phyloP scores from a whole-genome alignment of 768 basidiomycete genomes.

The Termitomyces sp. region DNA sequence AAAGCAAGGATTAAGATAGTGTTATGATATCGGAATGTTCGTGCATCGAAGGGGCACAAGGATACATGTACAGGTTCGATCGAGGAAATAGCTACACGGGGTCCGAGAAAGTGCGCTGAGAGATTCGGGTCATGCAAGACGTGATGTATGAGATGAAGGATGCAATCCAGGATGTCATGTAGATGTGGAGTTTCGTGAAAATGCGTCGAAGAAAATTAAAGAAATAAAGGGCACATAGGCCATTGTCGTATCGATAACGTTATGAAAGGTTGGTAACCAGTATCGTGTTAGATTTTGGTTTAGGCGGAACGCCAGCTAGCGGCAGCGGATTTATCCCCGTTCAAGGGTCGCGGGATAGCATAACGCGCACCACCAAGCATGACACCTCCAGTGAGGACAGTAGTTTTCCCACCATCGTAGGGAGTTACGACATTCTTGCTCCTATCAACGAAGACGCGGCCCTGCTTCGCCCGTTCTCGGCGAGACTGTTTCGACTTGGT shows the following conservation, averaged over 20 bases:
- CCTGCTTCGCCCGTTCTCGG: slow-evolving; percentile 65
- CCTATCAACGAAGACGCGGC: slow-evolving; percentile 69
- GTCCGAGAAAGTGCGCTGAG: not conserved
- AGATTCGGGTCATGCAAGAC: slow-evolving; percentile 5
- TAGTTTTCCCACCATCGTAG: slow-evolving; percentile 87
- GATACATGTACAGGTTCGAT: slow-evolving; percentile 4
- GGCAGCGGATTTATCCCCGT: slow-evolving; percentile 24
- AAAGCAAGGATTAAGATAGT: slow-evolving; percentile 7
- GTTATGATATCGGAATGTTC: slow-evolving; percentile 12
- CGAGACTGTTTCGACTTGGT: slow-evolving; percentile 51
- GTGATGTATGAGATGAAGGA: slow-evolving; percentile 6
- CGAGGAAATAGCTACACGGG: slow-evolving; percentile 8
- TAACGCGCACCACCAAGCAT: slow-evolving; percentile 65
- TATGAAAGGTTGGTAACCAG: slow-evolving; percentile 9
- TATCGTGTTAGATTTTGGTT: slow-evolving; percentile 13
- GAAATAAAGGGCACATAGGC: slow-evolving; percentile 8
- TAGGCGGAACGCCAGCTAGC: slow-evolving; percentile 62
- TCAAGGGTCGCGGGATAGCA: slow-evolving; percentile 18
- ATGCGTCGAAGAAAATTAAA: slow-evolving; percentile 14
- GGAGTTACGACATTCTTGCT: slow-evolving; percentile 78
- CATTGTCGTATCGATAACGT: slow-evolving; percentile 13
- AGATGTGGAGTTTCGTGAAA: slow-evolving; percentile 11
- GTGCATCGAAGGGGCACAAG: slow-evolving; percentile 8
- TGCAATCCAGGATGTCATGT: slow-evolving; percentile 11
- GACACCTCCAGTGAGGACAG: slow-evolving; percentile 82